phyloP scores from a whole-genome alignment of 129 eudicot genomes.

The Pseudognaphalium luteoalbum region DNA sequence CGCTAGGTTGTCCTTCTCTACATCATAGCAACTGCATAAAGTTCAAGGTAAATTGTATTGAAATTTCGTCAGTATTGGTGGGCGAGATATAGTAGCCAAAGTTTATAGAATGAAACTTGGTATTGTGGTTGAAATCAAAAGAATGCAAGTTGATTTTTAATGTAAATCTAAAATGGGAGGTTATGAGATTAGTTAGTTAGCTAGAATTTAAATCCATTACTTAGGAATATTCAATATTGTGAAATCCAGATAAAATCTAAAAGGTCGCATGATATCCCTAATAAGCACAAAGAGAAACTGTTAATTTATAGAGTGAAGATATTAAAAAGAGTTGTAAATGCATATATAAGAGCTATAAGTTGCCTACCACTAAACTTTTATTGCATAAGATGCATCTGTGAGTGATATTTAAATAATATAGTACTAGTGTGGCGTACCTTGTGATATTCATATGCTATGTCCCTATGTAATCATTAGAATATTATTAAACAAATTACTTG shows the following conservation, averaged over 20 bases:
- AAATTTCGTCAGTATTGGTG: background rate
- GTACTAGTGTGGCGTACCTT: background rate
- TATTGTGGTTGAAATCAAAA: background rate
- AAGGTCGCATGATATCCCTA: background rate
- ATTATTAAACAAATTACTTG: no score
- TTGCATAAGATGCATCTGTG: background rate
- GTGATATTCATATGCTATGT: background rate
- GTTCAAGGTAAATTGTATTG: background rate
- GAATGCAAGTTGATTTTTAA: background rate
- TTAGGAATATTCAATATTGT: background rate
- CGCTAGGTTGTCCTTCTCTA: conserved; percentile 77
- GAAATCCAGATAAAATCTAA: background rate
- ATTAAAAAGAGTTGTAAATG: background rate
- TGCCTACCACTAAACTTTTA: background rate
- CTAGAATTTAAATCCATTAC: background rate
- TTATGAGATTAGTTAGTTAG: background rate
- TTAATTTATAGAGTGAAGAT: no score
- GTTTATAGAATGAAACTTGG: background rate
- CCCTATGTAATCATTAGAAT: no score
- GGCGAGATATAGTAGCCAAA: background rate
- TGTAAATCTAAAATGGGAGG: background rate
- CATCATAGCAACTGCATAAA: conserved; percentile 77
- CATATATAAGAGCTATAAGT: background rate
- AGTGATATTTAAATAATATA: background rate
- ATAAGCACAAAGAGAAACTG: background rate